Conservation (phyloP, 2,329 filamentous ascomycete genomes). For the Colletotrichum musicola region DNA sequence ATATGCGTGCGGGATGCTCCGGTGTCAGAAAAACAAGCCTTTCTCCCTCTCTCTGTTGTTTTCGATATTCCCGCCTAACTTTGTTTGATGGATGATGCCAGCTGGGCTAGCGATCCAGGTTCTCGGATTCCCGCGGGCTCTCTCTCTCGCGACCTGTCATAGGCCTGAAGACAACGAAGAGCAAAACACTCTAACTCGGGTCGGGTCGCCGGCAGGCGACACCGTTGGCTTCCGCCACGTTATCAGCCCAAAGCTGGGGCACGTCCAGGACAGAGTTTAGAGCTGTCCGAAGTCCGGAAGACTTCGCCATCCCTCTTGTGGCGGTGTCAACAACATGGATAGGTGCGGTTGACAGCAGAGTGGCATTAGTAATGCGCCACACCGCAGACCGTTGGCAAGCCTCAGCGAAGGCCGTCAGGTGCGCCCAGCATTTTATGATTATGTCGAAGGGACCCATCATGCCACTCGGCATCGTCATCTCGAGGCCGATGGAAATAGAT, state of each 20-base stretch:
- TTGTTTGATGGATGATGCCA: constrained; percentile 18
- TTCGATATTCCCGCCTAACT: background rate
- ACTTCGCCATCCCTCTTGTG: background rate
- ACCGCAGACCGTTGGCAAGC: constrained; percentile 23
- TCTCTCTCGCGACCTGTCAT: background rate
- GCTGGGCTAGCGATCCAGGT: constrained; percentile 11
- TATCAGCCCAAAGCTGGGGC: background rate
- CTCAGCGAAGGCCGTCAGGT: constrained; percentile 6
- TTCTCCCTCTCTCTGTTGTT: background rate
- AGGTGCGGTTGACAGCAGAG: constrained; percentile 21
- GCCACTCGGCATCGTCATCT: background rate
- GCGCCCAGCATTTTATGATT: constrained; percentile 4
- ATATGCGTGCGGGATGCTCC: constrained; percentile 21
- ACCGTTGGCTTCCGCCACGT: constrained; percentile 1
- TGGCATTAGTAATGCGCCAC: constrained; percentile 33
- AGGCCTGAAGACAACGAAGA: background rate
- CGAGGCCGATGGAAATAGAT: constrained; percentile 2
- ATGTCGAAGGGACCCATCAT: background rate
- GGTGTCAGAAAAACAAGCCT: constrained; percentile 11
- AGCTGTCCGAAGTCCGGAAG: constrained; percentile 17
- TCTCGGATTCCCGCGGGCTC: constrained; percentile 19
- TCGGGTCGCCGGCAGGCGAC: constrained; percentile 21
- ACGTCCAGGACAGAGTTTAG: constrained; percentile 16
- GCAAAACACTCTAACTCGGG: constrained; percentile 23
- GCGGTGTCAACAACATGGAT: constrained; percentile 16